A percentile compares a stretch with the other conserved stretches of the same genome.
Conservation (phyloP, 2,329 filamentous ascomycete genomes). For the Tolypocladium guangdongense region DNA sequence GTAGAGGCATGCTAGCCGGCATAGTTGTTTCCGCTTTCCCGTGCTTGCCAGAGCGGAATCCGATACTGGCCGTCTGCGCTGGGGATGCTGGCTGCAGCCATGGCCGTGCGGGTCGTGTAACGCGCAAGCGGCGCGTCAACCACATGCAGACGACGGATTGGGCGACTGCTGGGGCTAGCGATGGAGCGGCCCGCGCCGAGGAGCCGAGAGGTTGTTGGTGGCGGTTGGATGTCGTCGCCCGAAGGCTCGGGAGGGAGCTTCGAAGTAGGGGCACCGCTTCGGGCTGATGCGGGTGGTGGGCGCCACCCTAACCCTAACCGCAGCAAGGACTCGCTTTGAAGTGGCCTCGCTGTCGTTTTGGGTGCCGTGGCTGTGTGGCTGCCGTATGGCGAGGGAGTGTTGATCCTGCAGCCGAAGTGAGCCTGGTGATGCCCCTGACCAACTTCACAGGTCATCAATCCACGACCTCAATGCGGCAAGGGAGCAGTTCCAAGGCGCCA, state of each 20-base stretch:
- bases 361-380: not conserved
- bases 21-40: too few species aligned
- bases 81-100: not conserved
- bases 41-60: not conserved
- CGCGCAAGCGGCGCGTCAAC: not conserved
- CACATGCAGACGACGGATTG: not conserved
- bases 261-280: not conserved
- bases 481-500: not conserved
- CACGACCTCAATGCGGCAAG: too few species aligned
- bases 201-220: not conserved
- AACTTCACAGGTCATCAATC: too few species aligned
- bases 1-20: not conserved
- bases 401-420: not conserved
- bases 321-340: not conserved
- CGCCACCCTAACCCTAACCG: too few species aligned
- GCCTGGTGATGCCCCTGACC: too few species aligned
- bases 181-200: not conserved
- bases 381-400: not conserved
- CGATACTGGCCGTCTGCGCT: not conserved
- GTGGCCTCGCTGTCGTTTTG: too few species aligned
- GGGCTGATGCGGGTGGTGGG: not conserved
- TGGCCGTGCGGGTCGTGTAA: not conserved
- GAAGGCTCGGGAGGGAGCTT: not conserved
- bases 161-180: not conserved
- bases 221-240: not conserved